Evolutionary conservation across 768 basidiomycete genomes (phyloP), one percentile per base, ranked within the genome.

Genomic region (Boletus reticulatus): DNA sequence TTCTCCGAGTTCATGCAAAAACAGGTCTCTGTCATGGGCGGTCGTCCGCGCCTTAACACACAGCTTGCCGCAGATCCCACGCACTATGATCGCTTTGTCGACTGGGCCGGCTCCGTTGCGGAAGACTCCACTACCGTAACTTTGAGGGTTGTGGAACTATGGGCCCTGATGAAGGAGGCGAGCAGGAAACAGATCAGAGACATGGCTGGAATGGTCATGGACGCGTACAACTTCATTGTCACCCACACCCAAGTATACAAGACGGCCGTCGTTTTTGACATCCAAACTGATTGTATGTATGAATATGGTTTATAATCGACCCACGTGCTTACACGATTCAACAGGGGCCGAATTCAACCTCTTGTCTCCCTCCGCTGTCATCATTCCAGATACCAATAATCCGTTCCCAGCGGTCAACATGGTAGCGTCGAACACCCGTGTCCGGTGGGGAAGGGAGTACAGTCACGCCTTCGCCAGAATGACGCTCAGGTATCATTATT

Each of bases 331-430:
- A 32, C 14, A 4, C 16, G 45, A 39, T 27, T 6, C n/a, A 20
- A 27, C 34, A 58, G 22, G 57, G 54, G 48, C 43, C 14, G 54
- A 58, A 39, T 56, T 58, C 19, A 58, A 51, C 55, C 53, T 58
- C 48, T 47, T 58, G 44, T 50, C 57, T 13, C 55, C 57, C 29
- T 7, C 37, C 1, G 44, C 22, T 4, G 39, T 47, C 10, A 51
- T 57, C 44, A 32, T 56, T 3, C 39, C 55, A 6, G 44, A 58
- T 11, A 0, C 8, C 27, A 1, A 6, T 0, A 7, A 51, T 29
- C 39, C 43, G n/a, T 56, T 29, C 43, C 54, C 48, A 8, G 6
- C 3, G 27, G 9, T 8, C 19, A 51, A 29, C 9, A 58, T 49
- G 10, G 54, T 56, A 3, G 48, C 43, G 16, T 29, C 55, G 6